Evolutionary conservation across 371 early-diverging fungal genomes (phyloP).

Genomic region (Apophysomyces sp.): DNA sequence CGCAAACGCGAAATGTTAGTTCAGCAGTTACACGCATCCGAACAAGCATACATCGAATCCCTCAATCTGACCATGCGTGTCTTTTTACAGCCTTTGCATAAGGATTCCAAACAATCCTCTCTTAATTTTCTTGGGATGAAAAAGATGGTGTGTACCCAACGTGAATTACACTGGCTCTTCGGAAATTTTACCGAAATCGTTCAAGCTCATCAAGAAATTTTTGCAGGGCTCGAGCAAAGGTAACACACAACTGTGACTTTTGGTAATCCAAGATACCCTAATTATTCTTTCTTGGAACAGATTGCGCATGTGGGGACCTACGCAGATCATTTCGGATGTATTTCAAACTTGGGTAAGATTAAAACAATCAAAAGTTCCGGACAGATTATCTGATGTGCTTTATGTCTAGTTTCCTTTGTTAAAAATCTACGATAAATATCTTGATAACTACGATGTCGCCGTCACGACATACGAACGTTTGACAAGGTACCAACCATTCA

Average conservation of each 20-base stretch:
- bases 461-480: conserved; percentile 44
- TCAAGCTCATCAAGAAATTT: conserved; percentile 25
- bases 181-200: conserved; percentile 42
- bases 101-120: conserved; percentile 28
- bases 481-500: conserved; percentile 40
- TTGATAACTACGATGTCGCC: conserved; percentile 38
- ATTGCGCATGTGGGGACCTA: conserved; percentile 19
- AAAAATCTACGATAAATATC: conserved; percentile 30
- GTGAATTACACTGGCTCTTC: conserved; percentile 41
- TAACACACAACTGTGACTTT: conserved; percentile 8
- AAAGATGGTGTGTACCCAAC: conserved; percentile 41
- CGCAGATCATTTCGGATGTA: conserved; percentile 23
- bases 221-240: conserved; percentile 35
- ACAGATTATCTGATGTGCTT: neutral
- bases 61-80: conserved; percentile 27
- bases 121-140: conserved; percentile 37
- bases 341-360: conserved; percentile 18
- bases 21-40: conserved; percentile 28
- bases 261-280: neutral
- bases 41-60: conserved; percentile 36
- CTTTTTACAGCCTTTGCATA: conserved; percentile 30
- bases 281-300: neutral
- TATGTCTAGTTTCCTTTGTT: conserved; percentile 32
- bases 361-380: neutral
- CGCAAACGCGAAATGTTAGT: conserved; percentile 37